Conservation (phyloP, 768 basidiomycete species). For the Suillus paluster region DNA sequence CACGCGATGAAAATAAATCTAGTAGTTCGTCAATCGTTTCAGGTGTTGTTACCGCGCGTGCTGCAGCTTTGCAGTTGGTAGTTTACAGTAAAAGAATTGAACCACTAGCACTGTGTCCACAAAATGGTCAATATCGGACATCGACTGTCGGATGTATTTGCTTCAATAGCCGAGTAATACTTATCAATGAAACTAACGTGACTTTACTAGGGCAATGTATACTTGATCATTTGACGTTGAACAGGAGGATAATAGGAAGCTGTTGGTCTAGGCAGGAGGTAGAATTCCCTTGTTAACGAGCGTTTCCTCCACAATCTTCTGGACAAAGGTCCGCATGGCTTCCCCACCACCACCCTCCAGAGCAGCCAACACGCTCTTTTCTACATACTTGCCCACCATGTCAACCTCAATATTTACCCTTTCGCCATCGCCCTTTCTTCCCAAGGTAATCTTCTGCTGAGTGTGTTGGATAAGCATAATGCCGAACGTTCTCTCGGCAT, state of each 20-base stretch:
- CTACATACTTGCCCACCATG: slow-evolving; percentile 91
- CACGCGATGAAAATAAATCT: slow-evolving; percentile 7
- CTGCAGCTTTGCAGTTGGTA: slow-evolving; percentile 6
- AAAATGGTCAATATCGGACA: background rate
- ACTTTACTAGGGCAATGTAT: background rate
- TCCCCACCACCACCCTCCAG: slow-evolving; percentile 58
- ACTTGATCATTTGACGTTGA: no score
- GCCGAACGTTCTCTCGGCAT: slow-evolving; percentile 65
- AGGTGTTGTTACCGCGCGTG: background rate
- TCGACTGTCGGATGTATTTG: background rate
- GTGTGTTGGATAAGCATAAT: slow-evolving; percentile 97
- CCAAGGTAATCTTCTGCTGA: slow-evolving; percentile 84
- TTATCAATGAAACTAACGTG: background rate
- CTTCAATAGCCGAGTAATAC: background rate
- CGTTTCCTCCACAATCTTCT: slow-evolving; percentile 60
- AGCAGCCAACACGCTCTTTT: slow-evolving; percentile 77
- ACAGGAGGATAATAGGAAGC: no score
- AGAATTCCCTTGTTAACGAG: slow-evolving; percentile 55
- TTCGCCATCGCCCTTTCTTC: slow-evolving; percentile 71
- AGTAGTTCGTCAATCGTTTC: background rate
- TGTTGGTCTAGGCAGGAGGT: background rate
- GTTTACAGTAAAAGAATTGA: slow-evolving; percentile 13
- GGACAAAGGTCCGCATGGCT: slow-evolving; percentile 53
- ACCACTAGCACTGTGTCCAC: slow-evolving; percentile 11
- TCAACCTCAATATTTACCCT: slow-evolving; percentile 96